Conservation (phyloP, 768 basidiomycete species). For the Xerocomellus intermedius region DNA sequence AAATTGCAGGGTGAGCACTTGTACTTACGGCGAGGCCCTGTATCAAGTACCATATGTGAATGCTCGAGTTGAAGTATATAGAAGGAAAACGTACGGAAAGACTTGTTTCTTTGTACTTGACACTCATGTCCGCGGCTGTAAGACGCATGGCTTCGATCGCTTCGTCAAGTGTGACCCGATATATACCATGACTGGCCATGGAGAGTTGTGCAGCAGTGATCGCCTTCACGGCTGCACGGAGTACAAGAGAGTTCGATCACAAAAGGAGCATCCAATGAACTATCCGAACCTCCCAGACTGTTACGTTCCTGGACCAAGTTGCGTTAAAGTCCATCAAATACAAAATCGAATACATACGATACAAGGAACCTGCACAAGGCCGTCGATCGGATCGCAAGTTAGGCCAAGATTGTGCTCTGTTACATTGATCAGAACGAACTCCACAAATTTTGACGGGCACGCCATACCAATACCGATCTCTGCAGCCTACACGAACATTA, state of each 20-base stretch:
- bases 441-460: neutral
- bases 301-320: slow-evolving; percentile 62
- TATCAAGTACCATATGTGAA: neutral
- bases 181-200: slow-evolving; percentile 86
- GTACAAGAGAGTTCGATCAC: slow-evolving; percentile 7
- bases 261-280: neutral
- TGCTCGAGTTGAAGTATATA: neutral
- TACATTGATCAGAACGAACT: slow-evolving; percentile 2
- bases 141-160: slow-evolving; percentile 94
- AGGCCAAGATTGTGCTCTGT: slow-evolving; percentile 83
- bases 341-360: slow-evolving; percentile 52
- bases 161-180: slow-evolving; percentile 87
- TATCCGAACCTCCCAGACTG: slow-evolving; percentile 68
- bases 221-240: slow-evolving; percentile 75
- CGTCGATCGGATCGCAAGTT: slow-evolving; percentile 94
- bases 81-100: slow-evolving; percentile 60
- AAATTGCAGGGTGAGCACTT: neutral
- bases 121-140: slow-evolving; percentile 92
- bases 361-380: slow-evolving; percentile 92
- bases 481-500: slow-evolving; percentile 52
- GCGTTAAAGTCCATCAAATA: slow-evolving; percentile 1
- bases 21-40: slow-evolving; percentile 60
- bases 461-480: slow-evolving; percentile 84
- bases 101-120: slow-evolving; percentile 95
- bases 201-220: slow-evolving; percentile 93